phyloP scores from a whole-genome alignment of 139 green algal species.

The Haematococcus lacustris region DNA sequence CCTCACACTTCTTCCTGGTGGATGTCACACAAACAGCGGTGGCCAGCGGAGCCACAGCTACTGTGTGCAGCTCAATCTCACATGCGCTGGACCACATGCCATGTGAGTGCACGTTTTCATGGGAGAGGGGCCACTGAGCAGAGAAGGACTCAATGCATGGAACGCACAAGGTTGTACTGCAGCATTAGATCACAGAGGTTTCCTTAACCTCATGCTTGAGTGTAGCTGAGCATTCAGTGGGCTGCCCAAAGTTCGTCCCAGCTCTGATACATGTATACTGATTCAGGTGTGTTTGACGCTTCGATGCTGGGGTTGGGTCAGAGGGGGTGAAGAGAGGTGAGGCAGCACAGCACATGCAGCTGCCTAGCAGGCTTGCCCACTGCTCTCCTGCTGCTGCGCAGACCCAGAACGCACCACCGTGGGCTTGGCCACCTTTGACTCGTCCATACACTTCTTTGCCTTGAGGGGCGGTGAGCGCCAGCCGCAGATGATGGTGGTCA shows the following conservation, averaged over 20 bases:
- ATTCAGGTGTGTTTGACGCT: not conserved
- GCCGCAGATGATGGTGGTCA: conserved; percentile 77
- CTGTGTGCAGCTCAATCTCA: conserved; percentile 55
- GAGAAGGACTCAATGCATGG: not conserved
- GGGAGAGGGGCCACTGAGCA: too few species aligned
- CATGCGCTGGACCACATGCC: conserved; percentile 59
- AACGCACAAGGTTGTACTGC: not conserved
- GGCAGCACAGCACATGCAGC: too few species aligned
- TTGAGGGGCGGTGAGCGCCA: conserved; percentile 26
- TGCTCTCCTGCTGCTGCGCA: conserved; percentile 5
- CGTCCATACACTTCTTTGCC: conserved; percentile 75
- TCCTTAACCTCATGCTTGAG: not conserved
- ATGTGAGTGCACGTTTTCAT: conserved; percentile 45
- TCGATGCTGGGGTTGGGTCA: too few species aligned
- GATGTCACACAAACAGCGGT: conserved; percentile 63
- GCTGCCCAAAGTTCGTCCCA: not conserved
- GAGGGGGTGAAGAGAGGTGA: too few species aligned
- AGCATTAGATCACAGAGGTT: not conserved
- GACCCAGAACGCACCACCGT: conserved; percentile 54
- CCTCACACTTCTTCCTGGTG: conserved; percentile 79
- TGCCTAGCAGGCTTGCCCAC: too few species aligned
- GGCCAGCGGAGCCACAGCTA: conserved; percentile 50
- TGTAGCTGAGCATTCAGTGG: not conserved
- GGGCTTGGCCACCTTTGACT: conserved; percentile 78
- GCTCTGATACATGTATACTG: not conserved